Conservation (phyloP, 768 basidiomycete species). For the Naganishia onofrii region DNA sequence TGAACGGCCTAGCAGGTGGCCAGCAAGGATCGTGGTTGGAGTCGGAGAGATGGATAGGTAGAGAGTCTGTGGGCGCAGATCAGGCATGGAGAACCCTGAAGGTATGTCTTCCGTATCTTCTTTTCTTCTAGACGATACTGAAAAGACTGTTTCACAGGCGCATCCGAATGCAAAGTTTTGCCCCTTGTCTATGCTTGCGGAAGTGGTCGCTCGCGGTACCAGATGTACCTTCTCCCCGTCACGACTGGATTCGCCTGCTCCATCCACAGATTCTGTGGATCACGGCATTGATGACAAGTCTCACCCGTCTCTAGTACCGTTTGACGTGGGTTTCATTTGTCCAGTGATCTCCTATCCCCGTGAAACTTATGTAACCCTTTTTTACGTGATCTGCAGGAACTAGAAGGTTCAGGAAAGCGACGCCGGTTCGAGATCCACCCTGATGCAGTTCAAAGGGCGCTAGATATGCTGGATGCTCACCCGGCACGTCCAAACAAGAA, state of each 20-base stretch:
- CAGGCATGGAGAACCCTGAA: constrained; percentile 52
- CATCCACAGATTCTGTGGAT: not conserved
- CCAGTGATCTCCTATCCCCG: not conserved
- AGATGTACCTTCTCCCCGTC: constrained; percentile 30
- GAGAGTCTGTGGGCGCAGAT: constrained; percentile 37
- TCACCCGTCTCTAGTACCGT: not conserved
- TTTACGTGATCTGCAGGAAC: constrained; percentile 22
- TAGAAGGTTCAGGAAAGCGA: constrained; percentile 32
- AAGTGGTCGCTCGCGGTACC: constrained; percentile 48
- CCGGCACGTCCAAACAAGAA: constrained; percentile 30
- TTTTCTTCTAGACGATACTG: not conserved
- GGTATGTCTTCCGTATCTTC: constrained; percentile 25
- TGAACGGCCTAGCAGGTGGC: not conserved
- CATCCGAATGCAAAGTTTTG: constrained; percentile 50
- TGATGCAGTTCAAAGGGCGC: constrained; percentile 43
- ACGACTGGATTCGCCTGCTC: constrained; percentile 8
- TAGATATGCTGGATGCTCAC: constrained; percentile 42
- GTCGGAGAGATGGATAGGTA: constrained; percentile 19
- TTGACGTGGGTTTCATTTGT: constrained; percentile 15
- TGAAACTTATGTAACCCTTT: no score
- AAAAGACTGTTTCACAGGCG: constrained; percentile 32
- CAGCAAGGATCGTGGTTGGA: constrained; percentile 16
- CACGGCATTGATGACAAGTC: not conserved
- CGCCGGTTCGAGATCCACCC: constrained; percentile 43
- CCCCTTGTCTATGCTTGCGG: constrained; percentile 46